phyloP scores from a whole-genome alignment of 2,329 filamentous ascomycete species.

The Colletotrichum tabaci region DNA sequence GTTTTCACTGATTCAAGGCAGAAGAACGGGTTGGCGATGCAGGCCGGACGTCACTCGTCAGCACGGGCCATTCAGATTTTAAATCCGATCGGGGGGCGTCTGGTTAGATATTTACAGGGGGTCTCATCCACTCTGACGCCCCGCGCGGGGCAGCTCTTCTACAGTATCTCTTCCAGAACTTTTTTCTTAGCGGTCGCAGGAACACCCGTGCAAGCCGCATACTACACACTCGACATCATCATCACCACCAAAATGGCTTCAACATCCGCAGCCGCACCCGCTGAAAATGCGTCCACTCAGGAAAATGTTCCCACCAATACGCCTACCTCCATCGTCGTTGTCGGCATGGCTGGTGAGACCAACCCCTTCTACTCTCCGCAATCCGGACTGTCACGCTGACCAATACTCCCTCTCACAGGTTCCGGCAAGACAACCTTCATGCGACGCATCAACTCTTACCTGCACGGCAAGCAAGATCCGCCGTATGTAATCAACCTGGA shows the following conservation, averaged over 20 bases:
- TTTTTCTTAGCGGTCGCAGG: conserved; percentile 37
- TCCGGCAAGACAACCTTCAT: conserved; percentile 99
- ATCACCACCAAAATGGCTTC: conserved; percentile 38
- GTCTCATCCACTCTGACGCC: conserved; percentile 29
- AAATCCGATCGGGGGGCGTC: conserved; percentile 10
- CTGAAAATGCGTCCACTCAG: conserved; percentile 52
- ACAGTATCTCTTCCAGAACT: conserved; percentile 40
- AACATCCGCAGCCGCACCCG: conserved; percentile 44
- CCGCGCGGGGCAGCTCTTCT: conserved; percentile 42
- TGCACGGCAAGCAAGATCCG: conserved; percentile 83
- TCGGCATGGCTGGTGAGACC: conserved; percentile 89
- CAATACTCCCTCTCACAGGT: conserved; percentile 62
- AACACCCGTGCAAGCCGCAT: conserved; percentile 21
- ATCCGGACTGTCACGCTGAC: conserved; percentile 26
- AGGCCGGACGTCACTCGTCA: conserved; percentile 34
- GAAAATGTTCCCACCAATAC: conserved; percentile 53
- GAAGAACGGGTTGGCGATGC: conserved; percentile 20
- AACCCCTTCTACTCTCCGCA: conserved; percentile 15
- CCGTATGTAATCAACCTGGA: conserved; percentile 99
- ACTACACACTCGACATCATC: conserved; percentile 15
- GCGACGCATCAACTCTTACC: conserved; percentile 95
- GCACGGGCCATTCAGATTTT: conserved; percentile 36
- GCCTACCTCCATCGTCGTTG: conserved; percentile 88
- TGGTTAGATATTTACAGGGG: conserved; percentile 28
- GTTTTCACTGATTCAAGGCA: background rate